phyloP scores from a whole-genome alignment of 169 alveolate species.

The Plasmodium yoelii region DNA sequence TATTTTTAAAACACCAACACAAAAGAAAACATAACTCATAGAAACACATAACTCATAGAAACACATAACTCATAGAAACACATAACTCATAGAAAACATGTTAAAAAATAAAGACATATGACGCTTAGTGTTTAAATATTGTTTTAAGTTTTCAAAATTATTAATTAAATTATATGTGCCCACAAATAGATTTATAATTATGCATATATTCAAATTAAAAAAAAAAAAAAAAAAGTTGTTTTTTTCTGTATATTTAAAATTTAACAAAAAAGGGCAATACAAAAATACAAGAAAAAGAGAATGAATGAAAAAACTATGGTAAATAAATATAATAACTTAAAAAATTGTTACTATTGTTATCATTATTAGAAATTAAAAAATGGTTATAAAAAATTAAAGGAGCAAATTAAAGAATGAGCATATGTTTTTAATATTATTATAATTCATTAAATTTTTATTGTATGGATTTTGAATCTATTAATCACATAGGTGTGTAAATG shows the following conservation, averaged over 20 bases:
- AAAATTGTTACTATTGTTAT: conserved; percentile 6
- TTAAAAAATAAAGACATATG: too few species aligned
- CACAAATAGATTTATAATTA: too few species aligned
- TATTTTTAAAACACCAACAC: too few species aligned
- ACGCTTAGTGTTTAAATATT: too few species aligned
- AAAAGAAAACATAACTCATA: too few species aligned
- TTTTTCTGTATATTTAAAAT: conserved; percentile 55
- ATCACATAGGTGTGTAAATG: background rate
- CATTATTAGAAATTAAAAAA: background rate
- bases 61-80: too few species aligned
- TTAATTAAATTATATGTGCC: too few species aligned
- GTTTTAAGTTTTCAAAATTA: background rate
- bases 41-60: too few species aligned
- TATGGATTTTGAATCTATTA: background rate
- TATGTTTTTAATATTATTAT: background rate
- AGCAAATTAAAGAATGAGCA: conserved; percentile 10
- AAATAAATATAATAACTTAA: conserved; percentile 28
- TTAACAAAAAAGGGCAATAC: conserved; percentile 39
- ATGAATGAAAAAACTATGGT: background rate
- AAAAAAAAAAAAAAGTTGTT: conserved; percentile 15
- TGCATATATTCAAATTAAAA: background rate
- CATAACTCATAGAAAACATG: too few species aligned
- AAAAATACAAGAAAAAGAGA: conserved; percentile 22
- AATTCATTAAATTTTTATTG: background rate
- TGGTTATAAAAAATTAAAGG: conserved; percentile 5